Evolutionary conservation across 768 basidiomycete genomes (phyloP).

Genomic region (Suillus discolor): DNA sequence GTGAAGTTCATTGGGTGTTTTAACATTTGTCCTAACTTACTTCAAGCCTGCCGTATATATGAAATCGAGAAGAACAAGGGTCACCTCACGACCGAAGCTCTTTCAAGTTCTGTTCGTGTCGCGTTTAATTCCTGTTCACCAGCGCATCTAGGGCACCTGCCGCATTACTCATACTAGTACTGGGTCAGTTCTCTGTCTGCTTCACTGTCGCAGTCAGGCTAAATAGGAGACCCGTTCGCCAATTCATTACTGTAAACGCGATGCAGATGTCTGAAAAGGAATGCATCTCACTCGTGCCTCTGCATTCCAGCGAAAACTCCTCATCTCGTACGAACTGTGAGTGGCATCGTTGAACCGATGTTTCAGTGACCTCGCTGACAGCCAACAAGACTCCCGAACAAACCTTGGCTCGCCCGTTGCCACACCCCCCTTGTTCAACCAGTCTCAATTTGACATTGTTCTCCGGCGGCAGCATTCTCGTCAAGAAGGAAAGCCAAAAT

Average conservation of each 20-base stretch:
- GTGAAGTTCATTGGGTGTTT: too few relatives aligned
- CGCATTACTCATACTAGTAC: neutral
- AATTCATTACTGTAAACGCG: neutral
- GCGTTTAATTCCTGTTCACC: neutral
- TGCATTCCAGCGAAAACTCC: neutral
- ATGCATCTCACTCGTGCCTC: neutral
- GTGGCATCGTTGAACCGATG: neutral
- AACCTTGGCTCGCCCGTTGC: neutral
- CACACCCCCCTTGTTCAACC: slow-evolving; percentile 45
- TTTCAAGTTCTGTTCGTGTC: neutral
- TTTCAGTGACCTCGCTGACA: neutral
- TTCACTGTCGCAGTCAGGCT: neutral
- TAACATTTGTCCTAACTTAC: too few relatives aligned
- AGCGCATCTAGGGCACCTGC: neutral
- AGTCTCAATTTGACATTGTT: slow-evolving; percentile 56
- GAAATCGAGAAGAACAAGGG: neutral
- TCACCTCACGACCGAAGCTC: neutral
- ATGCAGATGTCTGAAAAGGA: neutral
- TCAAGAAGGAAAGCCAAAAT: slow-evolving; percentile 44
- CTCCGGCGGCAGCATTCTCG: slow-evolving; percentile 60
- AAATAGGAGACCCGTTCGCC: neutral
- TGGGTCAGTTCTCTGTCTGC: neutral
- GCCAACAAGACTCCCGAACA: neutral
- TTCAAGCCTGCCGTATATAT: neutral
- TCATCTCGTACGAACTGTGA: neutral